These are phyloP conservation scores for Gynostemma pentaphyllum DNA, from an alignment of 306 rosid species.

Conservation along the genomic window DNA sequence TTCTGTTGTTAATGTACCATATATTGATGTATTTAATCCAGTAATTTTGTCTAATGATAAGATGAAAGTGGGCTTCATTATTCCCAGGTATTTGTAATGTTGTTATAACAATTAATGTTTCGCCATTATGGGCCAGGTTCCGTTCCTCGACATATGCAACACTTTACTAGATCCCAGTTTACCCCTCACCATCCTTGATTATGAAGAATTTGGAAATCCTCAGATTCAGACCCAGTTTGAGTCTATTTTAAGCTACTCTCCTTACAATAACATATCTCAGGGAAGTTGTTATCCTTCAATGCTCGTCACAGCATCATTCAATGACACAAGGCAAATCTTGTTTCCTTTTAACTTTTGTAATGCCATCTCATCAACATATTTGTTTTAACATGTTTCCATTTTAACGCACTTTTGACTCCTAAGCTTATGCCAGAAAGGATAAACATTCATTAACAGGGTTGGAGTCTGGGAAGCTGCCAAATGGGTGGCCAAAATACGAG, in stretches of 20 bases:
- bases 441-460: constrained; percentile 51
- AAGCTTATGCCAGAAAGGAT: background rate
- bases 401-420: background rate
- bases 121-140: constrained; percentile 44
- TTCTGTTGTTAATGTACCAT: too few relatives aligned
- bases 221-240: constrained; percentile 35
- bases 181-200: constrained; percentile 80
- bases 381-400: background rate
- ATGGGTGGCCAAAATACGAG: constrained; percentile 84
- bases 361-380: background rate
- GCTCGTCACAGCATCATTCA: constrained; percentile 59
- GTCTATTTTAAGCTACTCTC: constrained; percentile 56
- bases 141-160: constrained; percentile 92
- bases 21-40: background rate
- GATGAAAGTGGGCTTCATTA: background rate
- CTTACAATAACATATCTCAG: constrained; percentile 64
- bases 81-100: background rate
- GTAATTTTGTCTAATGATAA: background rate
- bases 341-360: background rate
- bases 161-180: constrained; percentile 75
- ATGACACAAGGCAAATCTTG: constrained; percentile 63
- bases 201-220: constrained; percentile 94
- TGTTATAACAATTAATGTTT: constrained; percentile 9
- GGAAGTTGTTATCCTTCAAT: constrained; percentile 74
- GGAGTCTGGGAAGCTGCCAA: constrained; percentile 98